These are phyloP conservation scores for Ascochyta pisi DNA, from an alignment of 2,329 filamentous ascomycete genomes.

Conservation along the genomic window DNA sequence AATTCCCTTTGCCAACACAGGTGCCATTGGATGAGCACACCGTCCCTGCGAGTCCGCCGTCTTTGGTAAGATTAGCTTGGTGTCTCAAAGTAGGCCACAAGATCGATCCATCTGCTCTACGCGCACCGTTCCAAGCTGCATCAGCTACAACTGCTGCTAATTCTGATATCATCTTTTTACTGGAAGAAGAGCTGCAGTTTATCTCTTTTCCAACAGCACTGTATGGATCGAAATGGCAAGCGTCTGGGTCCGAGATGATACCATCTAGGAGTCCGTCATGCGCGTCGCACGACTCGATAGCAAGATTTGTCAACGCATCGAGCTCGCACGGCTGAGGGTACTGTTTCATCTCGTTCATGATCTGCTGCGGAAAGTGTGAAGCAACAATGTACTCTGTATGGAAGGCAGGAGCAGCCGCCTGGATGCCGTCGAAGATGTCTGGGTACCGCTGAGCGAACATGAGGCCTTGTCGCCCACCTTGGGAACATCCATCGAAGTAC, in stretches of 20 bases:
- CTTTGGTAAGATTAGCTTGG: slow-evolving; percentile 17
- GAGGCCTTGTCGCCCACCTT: slow-evolving; percentile 43
- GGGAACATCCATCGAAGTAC: slow-evolving; percentile 46
- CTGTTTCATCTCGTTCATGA: slow-evolving; percentile 28
- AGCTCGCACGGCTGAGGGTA: slow-evolving; percentile 33
- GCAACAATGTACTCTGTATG: slow-evolving; percentile 20
- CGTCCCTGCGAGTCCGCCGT: slow-evolving; percentile 17
- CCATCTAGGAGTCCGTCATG: slow-evolving; percentile 33
- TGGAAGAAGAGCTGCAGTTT: slow-evolving; percentile 15
- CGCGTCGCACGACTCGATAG: slow-evolving; percentile 31
- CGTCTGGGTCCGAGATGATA: slow-evolving; percentile 29
- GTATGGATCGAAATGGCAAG: slow-evolving; percentile 33
- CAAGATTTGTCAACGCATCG: slow-evolving; percentile 24
- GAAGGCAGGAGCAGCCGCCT: slow-evolving; percentile 38
- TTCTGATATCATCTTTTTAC: slow-evolving; percentile 7
- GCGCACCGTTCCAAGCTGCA: slow-evolving; percentile 24
- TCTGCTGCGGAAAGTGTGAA: slow-evolving; percentile 25
- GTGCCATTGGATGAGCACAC: slow-evolving; percentile 16
- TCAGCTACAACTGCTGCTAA: slow-evolving; percentile 24
- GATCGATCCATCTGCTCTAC: slow-evolving; percentile 19
- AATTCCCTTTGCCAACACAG: slow-evolving; percentile 5
- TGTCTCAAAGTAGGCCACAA: slow-evolving; percentile 24
- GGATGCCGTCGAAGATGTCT: slow-evolving; percentile 39
- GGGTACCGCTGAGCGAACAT: slow-evolving; percentile 44
- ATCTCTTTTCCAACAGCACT: slow-evolving; percentile 17